Base-by-base conservation (phyloP, 306 rosid species). In the Purshia tridentata region DNA sequence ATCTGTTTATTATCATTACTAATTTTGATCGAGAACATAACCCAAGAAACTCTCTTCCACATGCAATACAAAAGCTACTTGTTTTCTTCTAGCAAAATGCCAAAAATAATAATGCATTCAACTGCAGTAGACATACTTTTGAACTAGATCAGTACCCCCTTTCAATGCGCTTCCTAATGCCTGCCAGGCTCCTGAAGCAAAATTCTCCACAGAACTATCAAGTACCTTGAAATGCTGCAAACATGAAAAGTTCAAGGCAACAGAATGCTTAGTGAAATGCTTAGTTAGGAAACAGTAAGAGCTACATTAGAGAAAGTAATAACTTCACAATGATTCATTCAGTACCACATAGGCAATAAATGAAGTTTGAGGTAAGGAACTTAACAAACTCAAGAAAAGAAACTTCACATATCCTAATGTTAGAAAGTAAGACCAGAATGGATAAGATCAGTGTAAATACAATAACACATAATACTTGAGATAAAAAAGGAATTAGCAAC, bases 171-270 rank as follows among this genome's bases (percentile, higher is more conserved):
- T 95, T 75, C 97, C 96, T 59, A 95, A 82, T 55, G 96, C 93
- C 70, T 73, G 87, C 99, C 99, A 95, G 62, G 99, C 96, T 83
- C 99, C 99, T 55, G 98, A 87, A 52, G 99, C 95, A 68, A 95
- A 81, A 83, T 85, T 95, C 85, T 95, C 98, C 81, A 95, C 88
- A 37, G 99, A 94, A 80, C 75, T 86, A 83, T 94, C 99, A 69
- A 94, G 81, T 74, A 76, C 97, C 85, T 89, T 91, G 82, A 94
- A 72, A 68, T 95, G 86, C 99, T 94, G 83, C 63, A 79, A 14
- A 70, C 65, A 72, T 42, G 45, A 46, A 76, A 66, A 66, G 70
- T 18, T 46, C 23, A 37, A 47, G 63, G 65, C 70, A 63, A 73
- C 54, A 12, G 52, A 4, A 65, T 54, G 15, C 67, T 75, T 42